Percentiles rank a stretch among this genome's conserved stretches.
phyloP scores from a whole-genome alignment of 805 yeast genomes.

The Torulaspora quercuum region DNA sequence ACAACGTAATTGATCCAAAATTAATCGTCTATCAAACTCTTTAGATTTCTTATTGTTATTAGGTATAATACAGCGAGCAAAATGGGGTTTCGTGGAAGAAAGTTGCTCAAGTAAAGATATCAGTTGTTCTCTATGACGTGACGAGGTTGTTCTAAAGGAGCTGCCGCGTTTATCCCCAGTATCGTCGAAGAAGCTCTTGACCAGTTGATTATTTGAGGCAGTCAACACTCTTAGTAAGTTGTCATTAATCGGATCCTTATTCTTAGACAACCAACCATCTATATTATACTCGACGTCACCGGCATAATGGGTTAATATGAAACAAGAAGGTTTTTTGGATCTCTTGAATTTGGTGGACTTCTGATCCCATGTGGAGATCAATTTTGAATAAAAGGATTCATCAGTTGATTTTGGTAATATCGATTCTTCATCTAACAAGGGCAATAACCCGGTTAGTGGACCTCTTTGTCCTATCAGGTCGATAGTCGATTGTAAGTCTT shows the following conservation, averaged over 20 bases:
- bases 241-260: slow-evolving; percentile 88
- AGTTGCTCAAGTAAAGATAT: slow-evolving; percentile 66
- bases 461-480: slow-evolving; percentile 74
- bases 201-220: slow-evolving; percentile 52
- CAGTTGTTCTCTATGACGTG: slow-evolving; percentile 84
- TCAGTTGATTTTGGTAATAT: slow-evolving; percentile 90
- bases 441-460: slow-evolving; percentile 74
- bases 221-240: slow-evolving; percentile 60
- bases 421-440: slow-evolving; percentile 90
- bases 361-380: slow-evolving; percentile 60
- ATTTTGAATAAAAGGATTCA: slow-evolving; percentile 72
- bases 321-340: slow-evolving; percentile 71
- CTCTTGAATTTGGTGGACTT: slow-evolving; percentile 60
- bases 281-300: slow-evolving; percentile 92
- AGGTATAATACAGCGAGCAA: slow-evolving; percentile 93
- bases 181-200: slow-evolving; percentile 50
- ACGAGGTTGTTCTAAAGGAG: slow-evolving; percentile 63
- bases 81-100: slow-evolving; percentile 85
- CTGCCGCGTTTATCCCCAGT: slow-evolving; percentile 22
- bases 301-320: slow-evolving; percentile 87
- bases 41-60: slow-evolving; percentile 70
- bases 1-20: slow-evolving; percentile 85
- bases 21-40: slow-evolving; percentile 67
- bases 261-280: slow-evolving; percentile 91
- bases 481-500: slow-evolving; percentile 90